Percentiles rank a stretch among this genome's conserved stretches.
Evolutionary conservation across 306 rosid genomes (phyloP).

Genomic region (Citrullus mucosospermus): DNA sequence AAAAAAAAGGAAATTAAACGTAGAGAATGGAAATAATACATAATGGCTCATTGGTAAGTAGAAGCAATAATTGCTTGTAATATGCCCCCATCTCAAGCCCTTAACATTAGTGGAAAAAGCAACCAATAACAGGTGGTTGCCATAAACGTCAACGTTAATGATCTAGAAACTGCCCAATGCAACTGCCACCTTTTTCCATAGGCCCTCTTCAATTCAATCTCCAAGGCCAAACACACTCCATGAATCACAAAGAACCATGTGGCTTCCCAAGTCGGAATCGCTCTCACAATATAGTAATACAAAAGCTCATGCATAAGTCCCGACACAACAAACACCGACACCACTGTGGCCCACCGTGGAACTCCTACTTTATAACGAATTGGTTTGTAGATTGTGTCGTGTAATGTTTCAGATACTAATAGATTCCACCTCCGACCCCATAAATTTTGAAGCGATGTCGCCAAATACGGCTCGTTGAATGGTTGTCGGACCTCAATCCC

Average conservation of each 20-base stretch:
- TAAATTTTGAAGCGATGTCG: slow-evolving; percentile 23
- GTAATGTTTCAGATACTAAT: slow-evolving; percentile 11
- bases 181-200: neutral
- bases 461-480: slow-evolving; percentile 20
- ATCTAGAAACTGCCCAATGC: neutral
- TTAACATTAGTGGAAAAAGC: slow-evolving; percentile 14
- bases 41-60: no score
- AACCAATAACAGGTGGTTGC: slow-evolving; percentile 9
- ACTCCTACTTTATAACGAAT: neutral
- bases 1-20: no score
- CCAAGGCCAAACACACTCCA: slow-evolving; percentile 20
- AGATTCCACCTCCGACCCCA: slow-evolving; percentile 27
- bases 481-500: slow-evolving; percentile 16
- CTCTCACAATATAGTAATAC: slow-evolving; percentile 10
- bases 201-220: slow-evolving; percentile 7
- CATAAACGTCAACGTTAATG: slow-evolving; percentile 6
- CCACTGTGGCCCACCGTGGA: neutral
- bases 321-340: slow-evolving; percentile 5
- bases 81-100: neutral
- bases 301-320: slow-evolving; percentile 24
- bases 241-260: slow-evolving; percentile 18
- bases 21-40: no score
- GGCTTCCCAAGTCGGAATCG: slow-evolving; percentile 21
- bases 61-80: no score
- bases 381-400: slow-evolving; percentile 13